Base-by-base conservation (phyloP, 345 rosid species). In the Lepidium didymum region DNA sequence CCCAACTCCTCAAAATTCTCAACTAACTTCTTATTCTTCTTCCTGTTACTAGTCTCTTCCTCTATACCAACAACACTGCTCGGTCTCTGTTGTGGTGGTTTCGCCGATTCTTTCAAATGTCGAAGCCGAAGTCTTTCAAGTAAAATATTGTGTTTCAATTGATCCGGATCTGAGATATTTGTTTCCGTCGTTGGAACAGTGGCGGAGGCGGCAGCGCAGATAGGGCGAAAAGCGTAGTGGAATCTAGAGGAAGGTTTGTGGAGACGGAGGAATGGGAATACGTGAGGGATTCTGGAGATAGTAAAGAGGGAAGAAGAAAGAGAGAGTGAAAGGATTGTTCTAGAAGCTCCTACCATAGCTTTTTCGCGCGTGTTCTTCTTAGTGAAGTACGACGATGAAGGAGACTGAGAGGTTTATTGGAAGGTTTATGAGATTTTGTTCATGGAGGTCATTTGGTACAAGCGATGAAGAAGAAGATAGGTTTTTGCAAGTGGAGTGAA, bases 1-100 rank as follows among this genome's bases (percentile, higher is more conserved):
- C 97, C 89, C 70, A 93, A 63, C 78, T 86, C 92, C 82, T 82
- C 83, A 76, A 93, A 93, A 52, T 79, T 82, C 62, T 79, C 92
- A 29, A 64, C 87, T 76, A 73, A 72, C 25, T 56, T 68, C 55
- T 70, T 81, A 69, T 82, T 92, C 76, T 75, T 83, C 67, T 59
- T 83, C 40, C 62, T 67, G 69, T 34, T 74, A 13, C 64, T 73
- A 19, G 47, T 61, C 8, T 77, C 77, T 69, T 58, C 84, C 18
- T 51, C 53, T 40, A 19, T 61, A 23, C 37, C 64, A 59, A 47
- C 56, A 8, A 49, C 29, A 44, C 76, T 75, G n/a, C 64, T 53
- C 59, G 74, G 81, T 27, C 75, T 43, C 58, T 66, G 81, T 5
- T 73, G 74, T 56, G 76, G 43, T 64, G 77, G 46, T 67, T 81